Evolutionary conservation across 2,329 filamentous ascomycete species (phyloP).

Genomic region (Fusarium dimerum): DNA sequence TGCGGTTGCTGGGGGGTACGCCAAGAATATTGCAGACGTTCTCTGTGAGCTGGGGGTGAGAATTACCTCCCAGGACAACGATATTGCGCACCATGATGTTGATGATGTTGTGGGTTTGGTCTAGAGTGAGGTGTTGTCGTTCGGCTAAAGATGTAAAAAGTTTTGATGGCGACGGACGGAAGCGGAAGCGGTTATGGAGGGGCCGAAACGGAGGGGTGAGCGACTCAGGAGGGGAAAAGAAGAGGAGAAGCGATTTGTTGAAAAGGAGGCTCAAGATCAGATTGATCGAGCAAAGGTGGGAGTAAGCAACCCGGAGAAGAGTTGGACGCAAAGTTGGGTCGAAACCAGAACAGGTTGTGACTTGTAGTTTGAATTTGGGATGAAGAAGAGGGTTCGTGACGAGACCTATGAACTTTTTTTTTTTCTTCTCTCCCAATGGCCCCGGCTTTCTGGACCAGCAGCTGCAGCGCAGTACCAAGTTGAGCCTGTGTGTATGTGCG

Average conservation of each 20-base stretch:
- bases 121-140: slow-evolving; percentile 9
- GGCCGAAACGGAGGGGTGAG: slow-evolving; percentile 30
- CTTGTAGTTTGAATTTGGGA: not conserved
- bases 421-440: slow-evolving; percentile 17
- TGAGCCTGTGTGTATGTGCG: slow-evolving; percentile 9
- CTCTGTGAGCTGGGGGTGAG: slow-evolving; percentile 84
- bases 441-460: slow-evolving; percentile 23
- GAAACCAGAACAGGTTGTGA: slow-evolving; percentile 16
- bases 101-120: slow-evolving; percentile 16
- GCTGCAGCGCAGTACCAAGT: slow-evolving; percentile 3
- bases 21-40: slow-evolving; percentile 87
- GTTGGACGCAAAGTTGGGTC: slow-evolving; percentile 13
- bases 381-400: slow-evolving; percentile 2
- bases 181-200: slow-evolving; percentile 30
- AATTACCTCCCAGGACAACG: slow-evolving; percentile 89
- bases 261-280: slow-evolving; percentile 6
- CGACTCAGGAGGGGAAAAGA: slow-evolving; percentile 12
- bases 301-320: slow-evolving; percentile 7
- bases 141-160: slow-evolving; percentile 22
- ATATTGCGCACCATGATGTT: slow-evolving; percentile 86
- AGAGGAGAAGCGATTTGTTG: slow-evolving; percentile 4
- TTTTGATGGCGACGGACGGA: slow-evolving; percentile 30
- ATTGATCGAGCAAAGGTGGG: slow-evolving; percentile 4
- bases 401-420: slow-evolving; percentile 13
- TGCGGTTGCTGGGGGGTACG: slow-evolving; percentile 79